These are phyloP conservation scores for Rhodotorula taiwanensis DNA, from an alignment of 768 basidiomycete species.

Conservation along the genomic window DNA sequence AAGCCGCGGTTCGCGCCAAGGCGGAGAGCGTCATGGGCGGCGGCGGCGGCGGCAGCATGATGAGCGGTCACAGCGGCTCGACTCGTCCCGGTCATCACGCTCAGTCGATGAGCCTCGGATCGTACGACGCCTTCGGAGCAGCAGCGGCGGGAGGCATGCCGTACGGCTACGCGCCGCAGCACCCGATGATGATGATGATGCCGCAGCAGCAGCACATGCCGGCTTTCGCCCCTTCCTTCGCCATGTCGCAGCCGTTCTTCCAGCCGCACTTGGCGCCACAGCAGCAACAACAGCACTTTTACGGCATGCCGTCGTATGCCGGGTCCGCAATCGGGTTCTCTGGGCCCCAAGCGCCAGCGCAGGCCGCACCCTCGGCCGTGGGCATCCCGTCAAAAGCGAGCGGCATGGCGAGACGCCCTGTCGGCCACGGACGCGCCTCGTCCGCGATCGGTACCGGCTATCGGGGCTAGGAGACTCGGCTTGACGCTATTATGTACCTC, in stretches of 20 bases:
- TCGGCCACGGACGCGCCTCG: background rate
- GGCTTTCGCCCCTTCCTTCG: constrained; percentile 29
- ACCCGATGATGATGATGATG: background rate
- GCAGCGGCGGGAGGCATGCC: background rate
- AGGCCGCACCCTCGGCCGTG: constrained; percentile 1
- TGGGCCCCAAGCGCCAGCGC: background rate
- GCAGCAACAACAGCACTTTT: constrained; percentile 1
- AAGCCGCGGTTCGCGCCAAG: constrained; percentile 20
- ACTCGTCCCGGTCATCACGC: constrained; percentile 7
- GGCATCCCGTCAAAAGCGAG: background rate
- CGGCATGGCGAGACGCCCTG: background rate
- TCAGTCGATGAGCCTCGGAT: constrained; percentile 20
- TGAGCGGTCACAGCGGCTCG: constrained; percentile 6
- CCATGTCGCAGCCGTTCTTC: constrained; percentile 32
- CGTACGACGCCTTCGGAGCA: background rate
- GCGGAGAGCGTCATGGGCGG: constrained; percentile 28
- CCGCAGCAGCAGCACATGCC: constrained; percentile 18
- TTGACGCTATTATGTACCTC: too few species aligned
- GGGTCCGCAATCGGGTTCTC: constrained; percentile 21
- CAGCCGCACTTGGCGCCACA: constrained; percentile 1
- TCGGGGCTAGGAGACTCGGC: too few species aligned
- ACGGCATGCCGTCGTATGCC: constrained; percentile 25
- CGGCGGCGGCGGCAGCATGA: constrained; percentile 1
- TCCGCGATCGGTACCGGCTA: background rate
- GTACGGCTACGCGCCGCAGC: background rate